Percentiles rank a stretch among this genome's conserved stretches.
phyloP scores from a whole-genome alignment of 2,329 filamentous ascomycete species.

The Xylaria sp. region DNA sequence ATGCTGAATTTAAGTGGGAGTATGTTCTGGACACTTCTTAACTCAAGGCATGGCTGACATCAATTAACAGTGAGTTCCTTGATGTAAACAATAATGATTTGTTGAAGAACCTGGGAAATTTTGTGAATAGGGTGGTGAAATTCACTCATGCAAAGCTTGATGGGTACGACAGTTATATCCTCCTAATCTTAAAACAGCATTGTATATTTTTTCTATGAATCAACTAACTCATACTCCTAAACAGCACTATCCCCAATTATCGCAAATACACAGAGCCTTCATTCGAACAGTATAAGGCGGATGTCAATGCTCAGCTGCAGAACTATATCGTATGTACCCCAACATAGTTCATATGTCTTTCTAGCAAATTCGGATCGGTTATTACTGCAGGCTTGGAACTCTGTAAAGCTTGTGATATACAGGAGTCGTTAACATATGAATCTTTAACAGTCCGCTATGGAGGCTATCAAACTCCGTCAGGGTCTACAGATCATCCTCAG shows the following conservation, averaged over 20 bases:
- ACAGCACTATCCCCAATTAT: slow-evolving; percentile 64
- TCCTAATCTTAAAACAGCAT: neutral
- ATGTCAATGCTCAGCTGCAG: slow-evolving; percentile 73
- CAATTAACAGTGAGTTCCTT: slow-evolving; percentile 68
- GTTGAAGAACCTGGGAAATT: slow-evolving; percentile 77
- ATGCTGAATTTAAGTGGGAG: slow-evolving; percentile 91
- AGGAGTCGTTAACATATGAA: neutral
- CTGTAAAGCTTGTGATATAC: neutral
- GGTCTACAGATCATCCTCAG: slow-evolving; percentile 69
- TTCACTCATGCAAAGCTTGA: slow-evolving; percentile 72
- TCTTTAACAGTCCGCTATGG: slow-evolving; percentile 55
- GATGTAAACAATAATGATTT: slow-evolving; percentile 89
- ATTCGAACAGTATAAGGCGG: slow-evolving; percentile 57
- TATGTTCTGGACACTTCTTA: slow-evolving; percentile 32
- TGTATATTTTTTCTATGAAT: neutral
- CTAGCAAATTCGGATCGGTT: no score
- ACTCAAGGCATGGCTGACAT: slow-evolving; percentile 43
- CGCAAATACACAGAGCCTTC: slow-evolving; percentile 51
- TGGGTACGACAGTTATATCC: slow-evolving; percentile 37
- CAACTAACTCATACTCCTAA: slow-evolving; percentile 35
- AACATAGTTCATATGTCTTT: neutral
- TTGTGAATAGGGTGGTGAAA: slow-evolving; percentile 61
- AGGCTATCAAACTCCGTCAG: slow-evolving; percentile 75
- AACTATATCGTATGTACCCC: slow-evolving; percentile 60
- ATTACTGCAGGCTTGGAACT: no score